Conservation (phyloP, 306 rosid species). For the Trifolium subterraneum region DNA sequence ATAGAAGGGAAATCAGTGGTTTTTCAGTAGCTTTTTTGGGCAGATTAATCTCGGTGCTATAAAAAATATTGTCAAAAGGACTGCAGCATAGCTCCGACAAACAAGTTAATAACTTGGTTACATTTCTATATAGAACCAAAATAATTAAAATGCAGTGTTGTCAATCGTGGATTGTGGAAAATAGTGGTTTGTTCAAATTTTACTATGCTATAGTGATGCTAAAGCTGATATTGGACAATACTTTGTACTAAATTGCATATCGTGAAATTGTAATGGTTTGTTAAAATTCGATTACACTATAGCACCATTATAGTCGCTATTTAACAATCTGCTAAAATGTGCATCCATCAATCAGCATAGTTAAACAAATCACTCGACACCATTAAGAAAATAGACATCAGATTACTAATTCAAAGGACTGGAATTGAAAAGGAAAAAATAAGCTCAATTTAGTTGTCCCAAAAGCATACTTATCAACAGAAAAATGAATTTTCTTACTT, state of each 20-base stretch:
- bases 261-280: neutral
- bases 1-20: neutral
- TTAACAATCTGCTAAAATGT: neutral
- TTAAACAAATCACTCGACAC: neutral
- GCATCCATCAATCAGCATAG: neutral
- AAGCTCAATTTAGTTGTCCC: neutral
- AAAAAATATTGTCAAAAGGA: conserved; percentile 12
- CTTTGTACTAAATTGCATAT: neutral
- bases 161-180: neutral
- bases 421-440: neutral
- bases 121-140: conserved; percentile 23
- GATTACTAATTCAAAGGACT: neutral
- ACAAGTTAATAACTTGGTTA: neutral
- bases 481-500: neutral
- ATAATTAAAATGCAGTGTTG: neutral
- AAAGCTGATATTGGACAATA: neutral
- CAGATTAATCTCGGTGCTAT: neutral
- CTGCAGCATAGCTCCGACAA: conserved; percentile 12
- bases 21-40: conserved; percentile 9
- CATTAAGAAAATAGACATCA: neutral
- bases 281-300: neutral
- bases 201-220: neutral
- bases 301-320: neutral
- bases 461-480: neutral
- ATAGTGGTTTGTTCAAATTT: neutral